These are phyloP conservation scores for Usnea hakonensis DNA, from an alignment of 495 filamentous ascomycete genomes.

Conservation along the genomic window DNA sequence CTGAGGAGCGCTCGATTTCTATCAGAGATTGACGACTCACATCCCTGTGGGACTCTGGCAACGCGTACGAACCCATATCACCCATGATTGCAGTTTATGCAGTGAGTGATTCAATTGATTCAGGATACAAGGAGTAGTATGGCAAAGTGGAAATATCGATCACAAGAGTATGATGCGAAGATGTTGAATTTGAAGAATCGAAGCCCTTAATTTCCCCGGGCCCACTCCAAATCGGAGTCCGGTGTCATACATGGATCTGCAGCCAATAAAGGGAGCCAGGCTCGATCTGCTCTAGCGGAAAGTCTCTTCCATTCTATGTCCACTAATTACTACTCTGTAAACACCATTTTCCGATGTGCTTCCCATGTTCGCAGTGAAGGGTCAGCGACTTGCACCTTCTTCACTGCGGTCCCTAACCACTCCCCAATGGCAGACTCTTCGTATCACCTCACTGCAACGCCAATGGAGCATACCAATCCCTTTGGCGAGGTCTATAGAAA, in stretches of 20 bases:
- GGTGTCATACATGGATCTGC: not conserved
- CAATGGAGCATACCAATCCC: conserved; percentile 3
- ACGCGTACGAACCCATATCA: conserved; percentile 66
- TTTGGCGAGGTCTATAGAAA: not conserved
- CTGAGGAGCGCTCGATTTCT: conserved; percentile 1
- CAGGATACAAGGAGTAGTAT: too few relatives aligned
- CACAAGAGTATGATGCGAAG: too few relatives aligned
- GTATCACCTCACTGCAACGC: conserved; percentile 1
- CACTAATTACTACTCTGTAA: not conserved
- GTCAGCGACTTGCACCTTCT: not conserved
- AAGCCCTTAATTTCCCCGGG: too few relatives aligned
- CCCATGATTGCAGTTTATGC: conserved; percentile 12
- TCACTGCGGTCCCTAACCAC: not conserved
- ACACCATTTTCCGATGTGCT: not conserved
- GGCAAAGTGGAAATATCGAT: too few relatives aligned
- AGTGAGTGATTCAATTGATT: too few relatives aligned
- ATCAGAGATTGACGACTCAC: conserved; percentile 44
- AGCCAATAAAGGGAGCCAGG: too few relatives aligned
- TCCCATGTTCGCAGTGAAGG: not conserved
- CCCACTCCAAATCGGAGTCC: too few relatives aligned
- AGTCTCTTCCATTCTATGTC: not conserved
- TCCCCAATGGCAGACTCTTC: not conserved
- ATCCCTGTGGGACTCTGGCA: conserved; percentile 80
- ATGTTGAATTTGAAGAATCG: too few relatives aligned
- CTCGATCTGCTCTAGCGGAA: not conserved